These are phyloP conservation scores for Moricandia arvensis DNA, from an alignment of 345 rosid genomes.

Conservation along the genomic window DNA sequence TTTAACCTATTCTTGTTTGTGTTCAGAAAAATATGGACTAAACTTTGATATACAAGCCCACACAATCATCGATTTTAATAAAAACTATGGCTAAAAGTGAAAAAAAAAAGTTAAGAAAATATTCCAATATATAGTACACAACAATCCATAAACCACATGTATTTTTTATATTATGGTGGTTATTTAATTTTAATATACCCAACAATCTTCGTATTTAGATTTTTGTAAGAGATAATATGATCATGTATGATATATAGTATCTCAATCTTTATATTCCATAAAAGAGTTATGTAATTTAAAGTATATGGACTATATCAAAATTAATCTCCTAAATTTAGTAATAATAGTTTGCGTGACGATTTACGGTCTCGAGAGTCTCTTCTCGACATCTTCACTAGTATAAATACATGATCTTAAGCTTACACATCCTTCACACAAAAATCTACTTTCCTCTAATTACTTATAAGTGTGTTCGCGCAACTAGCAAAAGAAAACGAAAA, in stretches of 20 bases:
- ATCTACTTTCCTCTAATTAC: not conserved
- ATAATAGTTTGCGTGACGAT: not conserved
- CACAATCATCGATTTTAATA: no score
- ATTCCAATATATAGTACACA: not conserved
- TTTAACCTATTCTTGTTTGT: not conserved
- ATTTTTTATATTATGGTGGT: not conserved
- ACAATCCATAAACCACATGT: not conserved
- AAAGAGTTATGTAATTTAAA: not conserved
- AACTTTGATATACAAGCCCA: not conserved
- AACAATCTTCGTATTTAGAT: not conserved
- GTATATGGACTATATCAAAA: not conserved
- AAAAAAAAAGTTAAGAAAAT: not conserved
- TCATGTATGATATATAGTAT: not conserved
- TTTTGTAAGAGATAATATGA: not conserved
- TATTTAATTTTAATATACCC: not conserved
- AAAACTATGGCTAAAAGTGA: no score
- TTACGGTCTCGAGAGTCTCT: not conserved
- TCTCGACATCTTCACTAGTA: conserved; percentile 1
- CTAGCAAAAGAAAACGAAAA: not conserved
- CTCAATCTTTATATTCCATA: not conserved
- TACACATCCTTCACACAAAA: conserved; percentile 5
- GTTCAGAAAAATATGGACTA: not conserved
- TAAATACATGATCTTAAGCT: conserved; percentile 6
- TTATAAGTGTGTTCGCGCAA: not conserved
- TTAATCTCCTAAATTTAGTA: conserved; percentile 1